phyloP scores from a whole-genome alignment of 2,329 filamentous ascomycete species.

The Pseudogymnoascus sp. region DNA sequence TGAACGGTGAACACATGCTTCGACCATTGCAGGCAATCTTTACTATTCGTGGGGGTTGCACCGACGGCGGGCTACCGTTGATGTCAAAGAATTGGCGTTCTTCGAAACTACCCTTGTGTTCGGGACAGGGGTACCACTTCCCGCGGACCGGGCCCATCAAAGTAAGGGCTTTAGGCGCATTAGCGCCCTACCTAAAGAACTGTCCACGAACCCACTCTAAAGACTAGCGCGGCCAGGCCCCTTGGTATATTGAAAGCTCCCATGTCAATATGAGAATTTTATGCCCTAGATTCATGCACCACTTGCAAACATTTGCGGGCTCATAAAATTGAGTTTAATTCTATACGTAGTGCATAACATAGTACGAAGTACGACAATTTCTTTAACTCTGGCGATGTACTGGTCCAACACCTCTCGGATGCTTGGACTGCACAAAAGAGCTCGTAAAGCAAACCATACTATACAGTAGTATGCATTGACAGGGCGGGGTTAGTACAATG shows the following conservation, averaged over 20 bases:
- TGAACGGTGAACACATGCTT: not conserved
- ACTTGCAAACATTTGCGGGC: not conserved
- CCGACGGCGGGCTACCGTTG: slow-evolving; percentile 30
- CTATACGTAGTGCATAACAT: not conserved
- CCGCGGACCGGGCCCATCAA: slow-evolving; percentile 2
- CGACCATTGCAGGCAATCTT: not conserved
- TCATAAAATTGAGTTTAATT: not conserved
- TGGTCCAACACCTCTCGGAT: not conserved
- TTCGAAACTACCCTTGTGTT: not conserved
- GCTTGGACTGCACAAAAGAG: not conserved
- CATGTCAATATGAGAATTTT: not conserved
- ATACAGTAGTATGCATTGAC: not conserved
- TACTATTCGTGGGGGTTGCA: slow-evolving; percentile 19
- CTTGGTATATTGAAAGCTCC: not conserved
- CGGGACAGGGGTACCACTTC: not conserved
- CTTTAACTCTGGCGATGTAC: not conserved
- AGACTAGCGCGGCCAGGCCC: not conserved
- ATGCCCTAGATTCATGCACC: not conserved
- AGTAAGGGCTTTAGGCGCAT: not conserved
- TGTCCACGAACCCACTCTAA: not conserved
- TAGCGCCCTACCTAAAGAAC: not conserved
- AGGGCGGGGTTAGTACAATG: not conserved
- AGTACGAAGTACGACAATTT: not conserved
- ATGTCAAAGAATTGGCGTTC: slow-evolving; percentile 29
- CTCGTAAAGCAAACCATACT: not conserved